Conservation (phyloP, 2,329 filamentous ascomycete species). For the Ceratocystis eucalypticola region DNA sequence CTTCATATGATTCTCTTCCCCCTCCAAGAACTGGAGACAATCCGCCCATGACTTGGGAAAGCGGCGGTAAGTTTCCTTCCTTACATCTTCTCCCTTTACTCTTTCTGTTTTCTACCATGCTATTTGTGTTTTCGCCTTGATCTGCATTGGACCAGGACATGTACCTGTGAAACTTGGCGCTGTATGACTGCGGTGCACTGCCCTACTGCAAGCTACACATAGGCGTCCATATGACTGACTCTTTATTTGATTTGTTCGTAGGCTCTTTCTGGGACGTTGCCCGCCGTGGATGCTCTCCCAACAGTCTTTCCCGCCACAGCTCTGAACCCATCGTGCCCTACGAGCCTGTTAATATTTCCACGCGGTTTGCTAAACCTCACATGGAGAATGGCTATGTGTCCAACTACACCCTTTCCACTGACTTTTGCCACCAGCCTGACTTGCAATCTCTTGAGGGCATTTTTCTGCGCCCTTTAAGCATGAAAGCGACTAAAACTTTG, state of each 20-base stretch:
- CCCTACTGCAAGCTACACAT: background rate
- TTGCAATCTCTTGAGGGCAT: conserved; percentile 50
- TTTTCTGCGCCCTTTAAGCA: conserved; percentile 46
- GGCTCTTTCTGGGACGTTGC: conserved; percentile 45
- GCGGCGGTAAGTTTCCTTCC: conserved; percentile 30
- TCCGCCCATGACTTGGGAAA: conserved; percentile 36
- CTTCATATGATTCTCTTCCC: conserved; percentile 33
- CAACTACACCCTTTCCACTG: conserved; percentile 47
- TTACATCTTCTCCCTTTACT: background rate
- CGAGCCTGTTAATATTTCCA: conserved; percentile 32
- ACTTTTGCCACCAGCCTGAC: conserved; percentile 53
- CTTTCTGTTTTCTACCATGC: background rate
- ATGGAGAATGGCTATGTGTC: conserved; percentile 44
- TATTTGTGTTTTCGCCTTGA: background rate
- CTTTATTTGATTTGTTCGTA: conserved; percentile 21
- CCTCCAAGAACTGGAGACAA: conserved; percentile 23
- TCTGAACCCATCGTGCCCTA: conserved; percentile 33
- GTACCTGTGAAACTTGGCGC: background rate
- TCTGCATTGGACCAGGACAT: background rate
- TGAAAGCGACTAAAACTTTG: conserved; percentile 42
- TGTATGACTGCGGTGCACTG: background rate
- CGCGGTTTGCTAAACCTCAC: conserved; percentile 35
- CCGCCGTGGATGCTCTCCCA: conserved; percentile 46
- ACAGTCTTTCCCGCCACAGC: conserved; percentile 44
- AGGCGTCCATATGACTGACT: background rate